Evolutionary conservation across 768 basidiomycete species (phyloP).

Genomic region (Butyriboletus loyo): DNA sequence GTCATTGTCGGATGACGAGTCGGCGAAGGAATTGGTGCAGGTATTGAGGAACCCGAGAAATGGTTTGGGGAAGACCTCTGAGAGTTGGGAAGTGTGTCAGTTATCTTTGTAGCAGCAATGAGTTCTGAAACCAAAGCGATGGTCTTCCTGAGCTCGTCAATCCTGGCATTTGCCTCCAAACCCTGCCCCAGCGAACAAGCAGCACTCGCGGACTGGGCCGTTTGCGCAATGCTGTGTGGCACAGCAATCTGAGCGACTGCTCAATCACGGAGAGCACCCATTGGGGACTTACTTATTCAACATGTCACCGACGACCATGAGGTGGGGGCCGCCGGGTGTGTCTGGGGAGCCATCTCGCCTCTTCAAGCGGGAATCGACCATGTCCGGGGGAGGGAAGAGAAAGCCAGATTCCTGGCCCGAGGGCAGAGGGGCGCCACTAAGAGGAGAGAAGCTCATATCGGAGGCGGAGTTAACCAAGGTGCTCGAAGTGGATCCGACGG

Average conservation of each 20-base stretch:
- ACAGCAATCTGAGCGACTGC: constrained; percentile 19
- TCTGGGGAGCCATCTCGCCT: constrained; percentile 28
- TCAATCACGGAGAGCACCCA: not conserved
- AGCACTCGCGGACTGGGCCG: constrained; percentile 54
- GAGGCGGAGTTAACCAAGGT: constrained; percentile 19
- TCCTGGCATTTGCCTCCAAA: constrained; percentile 45
- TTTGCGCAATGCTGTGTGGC: constrained; percentile 53
- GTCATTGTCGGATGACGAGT: constrained; percentile 19
- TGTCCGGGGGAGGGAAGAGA: constrained; percentile 25
- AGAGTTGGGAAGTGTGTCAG: constrained; percentile 33
- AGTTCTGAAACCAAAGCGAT: constrained; percentile 53
- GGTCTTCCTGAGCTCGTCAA: constrained; percentile 55
- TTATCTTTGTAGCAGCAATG: constrained; percentile 43
- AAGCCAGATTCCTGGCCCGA: constrained; percentile 22
- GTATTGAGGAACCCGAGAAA: constrained; percentile 29
- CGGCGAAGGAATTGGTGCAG: constrained; percentile 33
- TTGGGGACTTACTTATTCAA: constrained; percentile 47
- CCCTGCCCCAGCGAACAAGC: constrained; percentile 48
- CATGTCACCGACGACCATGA: constrained; percentile 49
- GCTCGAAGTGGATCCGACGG: constrained; percentile 16
- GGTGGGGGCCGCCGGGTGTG: constrained; percentile 41
- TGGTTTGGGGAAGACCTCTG: constrained; percentile 29
- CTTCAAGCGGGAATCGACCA: constrained; percentile 16
- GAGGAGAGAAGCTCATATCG: constrained; percentile 27
- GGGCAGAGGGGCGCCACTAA: constrained; percentile 1